These are phyloP conservation scores for Huntiella bhutanensis DNA, from an alignment of 2,329 filamentous ascomycete species.

Conservation along the genomic window DNA sequence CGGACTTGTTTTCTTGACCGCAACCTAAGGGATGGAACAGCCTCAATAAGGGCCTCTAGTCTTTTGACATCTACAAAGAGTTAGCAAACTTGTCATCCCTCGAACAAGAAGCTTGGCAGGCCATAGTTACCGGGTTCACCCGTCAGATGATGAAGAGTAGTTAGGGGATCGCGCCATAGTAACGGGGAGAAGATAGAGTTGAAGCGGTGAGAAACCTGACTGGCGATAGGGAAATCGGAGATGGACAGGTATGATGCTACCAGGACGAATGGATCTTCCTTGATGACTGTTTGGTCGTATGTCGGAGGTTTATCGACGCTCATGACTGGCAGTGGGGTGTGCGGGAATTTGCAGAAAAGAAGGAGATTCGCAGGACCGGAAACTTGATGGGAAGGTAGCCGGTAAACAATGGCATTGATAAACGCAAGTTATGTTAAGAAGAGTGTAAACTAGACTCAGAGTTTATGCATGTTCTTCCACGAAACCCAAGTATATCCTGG, in stretches of 20 bases:
- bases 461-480: no score
- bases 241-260: conserved; percentile 26
- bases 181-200: conserved; percentile 30
- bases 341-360: no score
- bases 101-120: no score
- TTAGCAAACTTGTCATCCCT: no score
- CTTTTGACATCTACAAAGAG: conserved; percentile 12
- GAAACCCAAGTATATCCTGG: no score
- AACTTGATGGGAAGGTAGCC: background rate
- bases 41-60: conserved; percentile 27
- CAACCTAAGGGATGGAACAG: conserved; percentile 13
- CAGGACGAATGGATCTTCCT: conserved; percentile 29
- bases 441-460: no score
- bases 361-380: background rate
- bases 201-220: conserved; percentile 29
- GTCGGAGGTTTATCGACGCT: conserved; percentile 24
- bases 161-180: conserved; percentile 33
- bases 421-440: no score
- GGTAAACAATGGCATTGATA: background rate
- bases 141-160: conserved; percentile 17
- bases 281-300: conserved; percentile 30
- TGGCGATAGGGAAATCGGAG: conserved; percentile 26
- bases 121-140: no score
- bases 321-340: no score
- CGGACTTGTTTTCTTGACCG: background rate